Evolutionary conservation across 305 asterid species (phyloP).

Genomic region (Fraxinus platypoda): DNA sequence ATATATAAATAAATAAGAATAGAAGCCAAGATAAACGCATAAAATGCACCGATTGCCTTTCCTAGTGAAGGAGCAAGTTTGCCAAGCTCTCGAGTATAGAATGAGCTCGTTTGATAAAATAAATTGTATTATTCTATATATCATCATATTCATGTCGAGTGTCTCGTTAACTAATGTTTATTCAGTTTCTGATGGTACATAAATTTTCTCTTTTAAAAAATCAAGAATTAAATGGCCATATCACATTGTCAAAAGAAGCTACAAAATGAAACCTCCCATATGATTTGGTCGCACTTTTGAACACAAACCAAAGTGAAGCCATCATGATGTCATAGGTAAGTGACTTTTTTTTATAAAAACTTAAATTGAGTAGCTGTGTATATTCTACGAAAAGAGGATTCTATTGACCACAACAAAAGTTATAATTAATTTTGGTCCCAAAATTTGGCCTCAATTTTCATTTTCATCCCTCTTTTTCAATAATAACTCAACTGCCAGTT

Average conservation of each 20-base stretch:
- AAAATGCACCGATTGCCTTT: too few species aligned
- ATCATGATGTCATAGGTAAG: not conserved
- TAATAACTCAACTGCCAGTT: conserved; percentile 26
- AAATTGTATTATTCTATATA: too few species aligned
- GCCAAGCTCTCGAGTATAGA: not conserved
- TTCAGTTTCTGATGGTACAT: too few species aligned
- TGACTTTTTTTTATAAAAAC: not conserved
- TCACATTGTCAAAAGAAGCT: not conserved
- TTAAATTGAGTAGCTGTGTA: not conserved
- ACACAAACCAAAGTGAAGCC: not conserved
- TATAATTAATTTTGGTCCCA: not conserved
- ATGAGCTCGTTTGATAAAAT: not conserved
- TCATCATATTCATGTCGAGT: too few species aligned
- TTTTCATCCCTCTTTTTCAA: not conserved
- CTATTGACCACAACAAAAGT: not conserved
- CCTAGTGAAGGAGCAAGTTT: not conserved
- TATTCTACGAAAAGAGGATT: not conserved
- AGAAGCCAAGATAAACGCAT: too few species aligned
- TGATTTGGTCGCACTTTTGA: not conserved
- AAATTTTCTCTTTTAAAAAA: too few species aligned
- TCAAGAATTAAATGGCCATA: not conserved
- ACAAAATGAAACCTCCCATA: not conserved
- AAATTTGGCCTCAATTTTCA: not conserved
- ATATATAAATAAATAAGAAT: too few species aligned
- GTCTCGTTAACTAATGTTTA: too few species aligned